Conservation (phyloP, 106 monocot genomes). For the Agapanthus africanus region DNA sequence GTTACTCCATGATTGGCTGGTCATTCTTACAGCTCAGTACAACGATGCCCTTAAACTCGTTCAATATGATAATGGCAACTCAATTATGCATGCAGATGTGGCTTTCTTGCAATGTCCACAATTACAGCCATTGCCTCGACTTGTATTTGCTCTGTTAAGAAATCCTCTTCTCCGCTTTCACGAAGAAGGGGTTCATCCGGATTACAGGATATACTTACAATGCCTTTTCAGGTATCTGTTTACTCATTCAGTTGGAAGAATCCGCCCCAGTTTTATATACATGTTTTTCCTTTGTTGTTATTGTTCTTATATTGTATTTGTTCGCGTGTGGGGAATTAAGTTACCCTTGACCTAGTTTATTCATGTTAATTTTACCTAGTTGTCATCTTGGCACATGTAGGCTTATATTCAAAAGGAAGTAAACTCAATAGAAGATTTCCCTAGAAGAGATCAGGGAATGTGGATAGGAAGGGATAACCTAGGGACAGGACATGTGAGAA, state of each 20-base stretch:
- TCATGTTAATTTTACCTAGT: too few species aligned
- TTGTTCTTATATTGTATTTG: not conserved
- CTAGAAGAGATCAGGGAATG: too few species aligned
- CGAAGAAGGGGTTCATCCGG: conserved; percentile 97
- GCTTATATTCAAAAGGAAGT: too few species aligned
- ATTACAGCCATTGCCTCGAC: conserved; percentile 73
- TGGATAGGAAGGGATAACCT: too few species aligned
- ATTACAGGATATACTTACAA: conserved; percentile 85
- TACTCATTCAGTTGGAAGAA: not conserved
- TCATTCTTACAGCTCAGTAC: conserved; percentile 84
- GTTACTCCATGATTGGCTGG: conserved; percentile 91
- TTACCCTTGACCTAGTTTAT: too few species aligned
- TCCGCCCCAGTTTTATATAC: not conserved
- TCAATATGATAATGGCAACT: conserved; percentile 29
- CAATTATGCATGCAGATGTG: conserved; percentile 46
- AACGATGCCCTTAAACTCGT: conserved; percentile 57
- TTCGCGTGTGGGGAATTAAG: too few species aligned
- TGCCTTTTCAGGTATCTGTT: conserved; percentile 84
- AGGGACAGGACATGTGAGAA: too few species aligned
- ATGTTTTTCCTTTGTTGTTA: not conserved
- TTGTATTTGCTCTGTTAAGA: conserved; percentile 89
- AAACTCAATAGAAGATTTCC: too few species aligned
- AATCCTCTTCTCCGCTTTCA: conserved; percentile 88
- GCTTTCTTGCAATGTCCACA: conserved; percentile 82
- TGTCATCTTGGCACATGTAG: too few species aligned